phyloP scores from a whole-genome alignment of 2,329 filamentous ascomycete species.

The Alternaria metachromatica region DNA sequence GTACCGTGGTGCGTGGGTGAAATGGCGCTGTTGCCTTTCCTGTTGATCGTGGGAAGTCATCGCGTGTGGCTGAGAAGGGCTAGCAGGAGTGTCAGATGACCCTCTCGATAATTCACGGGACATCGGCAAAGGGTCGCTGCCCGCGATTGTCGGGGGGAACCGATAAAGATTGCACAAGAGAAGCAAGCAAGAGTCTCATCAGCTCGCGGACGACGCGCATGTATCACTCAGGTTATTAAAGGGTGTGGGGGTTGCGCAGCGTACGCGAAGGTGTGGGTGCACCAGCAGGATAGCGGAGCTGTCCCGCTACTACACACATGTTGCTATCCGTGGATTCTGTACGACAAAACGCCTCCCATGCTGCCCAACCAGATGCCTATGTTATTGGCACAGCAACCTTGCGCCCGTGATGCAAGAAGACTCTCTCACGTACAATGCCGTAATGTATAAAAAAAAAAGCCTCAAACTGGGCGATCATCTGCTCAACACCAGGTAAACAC shows the following conservation, averaged over 20 bases:
- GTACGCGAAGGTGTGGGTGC: neutral
- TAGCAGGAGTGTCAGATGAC: slow-evolving; percentile 35
- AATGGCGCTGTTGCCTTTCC: slow-evolving; percentile 27
- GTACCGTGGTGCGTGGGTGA: slow-evolving; percentile 10
- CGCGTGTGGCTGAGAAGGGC: slow-evolving; percentile 23
- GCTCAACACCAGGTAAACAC: slow-evolving; percentile 94
- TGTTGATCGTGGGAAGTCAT: slow-evolving; percentile 25
- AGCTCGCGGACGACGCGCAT: neutral
- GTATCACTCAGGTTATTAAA: neutral
- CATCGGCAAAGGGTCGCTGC: neutral
- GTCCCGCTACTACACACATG: slow-evolving; percentile 1
- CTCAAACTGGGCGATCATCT: neutral
- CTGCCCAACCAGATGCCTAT: slow-evolving; percentile 3
- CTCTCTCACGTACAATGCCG: neutral
- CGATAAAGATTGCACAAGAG: slow-evolving; percentile 1
- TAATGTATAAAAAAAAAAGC: neutral
- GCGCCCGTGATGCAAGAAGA: slow-evolving; percentile 10
- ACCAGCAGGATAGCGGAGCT: slow-evolving; percentile 1
- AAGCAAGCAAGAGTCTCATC: slow-evolving; percentile 2
- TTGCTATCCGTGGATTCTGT: slow-evolving; percentile 3
- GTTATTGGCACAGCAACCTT: neutral
- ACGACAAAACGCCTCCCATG: slow-evolving; percentile 15
- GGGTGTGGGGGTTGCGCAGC: slow-evolving; percentile 1
- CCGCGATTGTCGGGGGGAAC: neutral
- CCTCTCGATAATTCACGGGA: slow-evolving; percentile 13